A percentile compares a stretch with the other conserved stretches of the same genome.
phyloP scores from a whole-genome alignment of 805 yeast genomes.

The Sugiyamaella smithiae region DNA sequence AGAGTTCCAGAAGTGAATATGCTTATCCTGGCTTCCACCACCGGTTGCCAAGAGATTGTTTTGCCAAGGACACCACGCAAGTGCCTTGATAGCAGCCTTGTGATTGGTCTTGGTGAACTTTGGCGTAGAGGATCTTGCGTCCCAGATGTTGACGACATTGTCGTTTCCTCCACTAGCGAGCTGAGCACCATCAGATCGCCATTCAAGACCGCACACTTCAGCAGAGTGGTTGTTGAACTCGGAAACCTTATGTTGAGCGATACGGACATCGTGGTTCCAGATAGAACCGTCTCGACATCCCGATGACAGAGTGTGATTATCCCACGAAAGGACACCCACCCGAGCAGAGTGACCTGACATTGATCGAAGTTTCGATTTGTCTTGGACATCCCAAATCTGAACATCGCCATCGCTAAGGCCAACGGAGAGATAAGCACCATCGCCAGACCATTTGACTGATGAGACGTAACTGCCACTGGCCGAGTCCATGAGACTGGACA shows the following conservation, averaged over 20 bases:
- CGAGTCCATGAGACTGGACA: constrained; percentile 59
- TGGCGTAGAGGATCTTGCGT: constrained; percentile 66
- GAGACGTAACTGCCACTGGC: constrained; percentile 49
- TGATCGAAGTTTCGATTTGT: constrained; percentile 68
- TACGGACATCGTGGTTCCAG: constrained; percentile 85
- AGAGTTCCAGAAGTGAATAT: constrained; percentile 93
- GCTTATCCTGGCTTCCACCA: constrained; percentile 89
- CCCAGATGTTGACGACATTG: constrained; percentile 91
- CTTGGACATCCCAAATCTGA: constrained; percentile 92
- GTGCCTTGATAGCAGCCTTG: constrained; percentile 91
- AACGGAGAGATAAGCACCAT: constrained; percentile 79
- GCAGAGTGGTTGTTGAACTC: constrained; percentile 68
- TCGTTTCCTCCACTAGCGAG: constrained; percentile 94
- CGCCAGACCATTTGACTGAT: constrained; percentile 87
- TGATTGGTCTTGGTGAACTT: constrained; percentile 74
- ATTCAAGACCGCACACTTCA: constrained; percentile 89
- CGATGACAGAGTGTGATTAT: constrained; percentile 72
- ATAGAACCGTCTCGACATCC: constrained; percentile 86
- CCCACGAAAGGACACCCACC: constrained; percentile 83
- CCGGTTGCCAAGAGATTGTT: constrained; percentile 86
- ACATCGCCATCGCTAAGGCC: constrained; percentile 81
- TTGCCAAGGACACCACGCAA: constrained; percentile 93
- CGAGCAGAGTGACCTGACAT: constrained; percentile 74
- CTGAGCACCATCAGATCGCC: constrained; percentile 79
- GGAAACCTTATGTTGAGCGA: constrained; percentile 68